Conservation (phyloP, 2,329 filamentous ascomycete genomes). For the Aspergillus texensis region DNA sequence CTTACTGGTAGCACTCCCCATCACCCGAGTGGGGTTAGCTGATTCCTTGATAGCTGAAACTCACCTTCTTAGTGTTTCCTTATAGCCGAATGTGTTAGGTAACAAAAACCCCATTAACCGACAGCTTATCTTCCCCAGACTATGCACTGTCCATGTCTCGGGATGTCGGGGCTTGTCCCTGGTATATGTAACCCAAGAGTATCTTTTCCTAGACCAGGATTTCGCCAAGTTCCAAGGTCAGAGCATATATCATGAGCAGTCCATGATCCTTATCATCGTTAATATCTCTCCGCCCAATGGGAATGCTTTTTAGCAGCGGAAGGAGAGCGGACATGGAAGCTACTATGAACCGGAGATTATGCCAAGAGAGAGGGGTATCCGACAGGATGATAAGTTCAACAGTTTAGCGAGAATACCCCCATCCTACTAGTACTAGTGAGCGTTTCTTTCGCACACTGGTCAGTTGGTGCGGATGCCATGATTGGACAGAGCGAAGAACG, state of each 20-base stretch:
- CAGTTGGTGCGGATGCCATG: background rate
- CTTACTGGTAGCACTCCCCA: background rate
- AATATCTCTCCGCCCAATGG: conserved; percentile 8
- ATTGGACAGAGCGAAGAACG: background rate
- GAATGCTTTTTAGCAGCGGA: background rate
- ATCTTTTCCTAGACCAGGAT: background rate
- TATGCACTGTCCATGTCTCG: background rate
- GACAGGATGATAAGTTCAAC: background rate
- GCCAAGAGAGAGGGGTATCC: background rate
- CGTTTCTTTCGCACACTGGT: no score
- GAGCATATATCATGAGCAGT: background rate
- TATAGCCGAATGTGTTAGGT: conserved; percentile 7
- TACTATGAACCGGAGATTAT: background rate
- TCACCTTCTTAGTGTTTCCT: background rate
- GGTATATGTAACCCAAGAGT: background rate
- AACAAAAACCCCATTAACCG: conserved; percentile 7
- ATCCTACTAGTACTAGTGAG: background rate
- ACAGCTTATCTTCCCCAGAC: conserved; percentile 6
- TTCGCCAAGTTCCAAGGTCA: background rate
- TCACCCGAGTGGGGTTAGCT: background rate
- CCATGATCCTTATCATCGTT: background rate
- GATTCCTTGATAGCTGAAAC: background rate
- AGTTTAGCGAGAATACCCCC: background rate
- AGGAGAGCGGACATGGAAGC: background rate
- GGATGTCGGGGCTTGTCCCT: background rate